A percentile compares a stretch with the other conserved stretches of the same genome.
Evolutionary conservation across 2,329 filamentous ascomycete species (phyloP).

Genomic region (Cordyceps javanica): DNA sequence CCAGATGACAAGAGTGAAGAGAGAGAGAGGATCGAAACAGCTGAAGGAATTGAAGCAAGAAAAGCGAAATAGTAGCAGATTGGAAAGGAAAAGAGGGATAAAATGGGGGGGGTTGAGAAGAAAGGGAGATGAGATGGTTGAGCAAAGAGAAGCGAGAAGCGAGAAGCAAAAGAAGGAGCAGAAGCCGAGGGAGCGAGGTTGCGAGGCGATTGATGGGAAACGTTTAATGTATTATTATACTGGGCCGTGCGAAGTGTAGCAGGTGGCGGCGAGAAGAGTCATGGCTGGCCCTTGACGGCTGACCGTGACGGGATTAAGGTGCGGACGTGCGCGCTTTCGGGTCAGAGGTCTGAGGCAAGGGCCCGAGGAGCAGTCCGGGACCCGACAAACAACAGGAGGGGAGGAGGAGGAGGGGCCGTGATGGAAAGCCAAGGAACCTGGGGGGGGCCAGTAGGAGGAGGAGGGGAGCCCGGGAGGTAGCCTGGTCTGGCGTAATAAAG

Average conservation of each 20-base stretch:
- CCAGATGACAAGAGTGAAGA: neutral
- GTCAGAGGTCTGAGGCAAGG: neutral
- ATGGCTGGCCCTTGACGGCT: neutral
- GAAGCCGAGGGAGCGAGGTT: neutral
- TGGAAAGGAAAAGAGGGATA: too few relatives aligned
- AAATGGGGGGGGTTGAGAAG: too few relatives aligned
- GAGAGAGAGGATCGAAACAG: neutral
- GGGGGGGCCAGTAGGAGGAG: neutral
- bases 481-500: too few relatives aligned
- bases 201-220: neutral
- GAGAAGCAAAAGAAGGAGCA: neutral
- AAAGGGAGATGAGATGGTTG: too few relatives aligned
- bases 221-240: neutral
- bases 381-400: constrained; percentile 1
- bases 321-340: neutral
- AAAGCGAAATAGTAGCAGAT: too few relatives aligned
- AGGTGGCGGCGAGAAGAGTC: neutral
- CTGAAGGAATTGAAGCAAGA: too few relatives aligned
- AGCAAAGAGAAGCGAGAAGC: too few relatives aligned
- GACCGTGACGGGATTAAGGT: neutral
- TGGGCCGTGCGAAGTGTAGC: constrained; percentile 2
- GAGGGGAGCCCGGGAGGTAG: too few relatives aligned
- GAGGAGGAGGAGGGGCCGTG: neutral
- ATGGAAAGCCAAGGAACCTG: neutral
- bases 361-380: neutral